Evolutionary conservation across 352 stramenopile genomes (phyloP).

Genomic region (Phytophthora megakarya): DNA sequence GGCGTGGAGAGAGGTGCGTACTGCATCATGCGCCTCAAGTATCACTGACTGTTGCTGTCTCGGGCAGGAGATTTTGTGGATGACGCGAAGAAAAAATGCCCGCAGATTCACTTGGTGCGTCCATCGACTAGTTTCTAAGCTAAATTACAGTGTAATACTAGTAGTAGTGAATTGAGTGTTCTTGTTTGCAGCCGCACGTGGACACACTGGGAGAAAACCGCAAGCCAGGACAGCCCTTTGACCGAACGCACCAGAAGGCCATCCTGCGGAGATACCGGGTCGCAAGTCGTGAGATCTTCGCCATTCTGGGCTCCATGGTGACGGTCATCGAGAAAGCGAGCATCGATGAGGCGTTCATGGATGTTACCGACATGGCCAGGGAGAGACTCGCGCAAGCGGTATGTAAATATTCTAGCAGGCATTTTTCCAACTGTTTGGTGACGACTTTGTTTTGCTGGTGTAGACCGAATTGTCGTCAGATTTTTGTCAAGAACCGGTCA

Average conservation of each 20-base stretch:
- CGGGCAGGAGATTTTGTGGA: conserved; percentile 61
- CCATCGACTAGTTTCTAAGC: not conserved
- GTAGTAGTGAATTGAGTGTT: not conserved
- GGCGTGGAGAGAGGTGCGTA: conserved; percentile 59
- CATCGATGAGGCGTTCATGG: conserved; percentile 86
- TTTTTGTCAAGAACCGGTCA: conserved; percentile 60
- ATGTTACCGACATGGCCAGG: conserved; percentile 69
- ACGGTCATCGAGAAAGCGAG: conserved; percentile 72
- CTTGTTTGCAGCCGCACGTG: conserved; percentile 67
- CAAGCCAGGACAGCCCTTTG: conserved; percentile 59
- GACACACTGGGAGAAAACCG: conserved; percentile 82
- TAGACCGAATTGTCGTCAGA: conserved; percentile 59
- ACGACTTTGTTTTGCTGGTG: not conserved
- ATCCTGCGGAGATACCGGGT: conserved; percentile 80
- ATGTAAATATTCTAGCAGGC: not conserved
- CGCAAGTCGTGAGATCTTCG: conserved; percentile 81
- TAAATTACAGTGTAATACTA: not conserved
- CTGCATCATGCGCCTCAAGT: no score
- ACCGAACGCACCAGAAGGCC: conserved; percentile 82
- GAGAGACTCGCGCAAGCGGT: conserved; percentile 60
- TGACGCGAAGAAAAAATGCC: conserved; percentile 73
- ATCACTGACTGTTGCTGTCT: not conserved
- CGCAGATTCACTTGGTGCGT: conserved; percentile 73
- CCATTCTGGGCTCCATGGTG: conserved; percentile 55
- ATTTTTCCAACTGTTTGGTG: not conserved